A percentile compares a stretch with the other conserved stretches of the same genome.
Conservation (phyloP, 495 filamentous ascomycete genomes). For the Aspergillus nidulans region DNA sequence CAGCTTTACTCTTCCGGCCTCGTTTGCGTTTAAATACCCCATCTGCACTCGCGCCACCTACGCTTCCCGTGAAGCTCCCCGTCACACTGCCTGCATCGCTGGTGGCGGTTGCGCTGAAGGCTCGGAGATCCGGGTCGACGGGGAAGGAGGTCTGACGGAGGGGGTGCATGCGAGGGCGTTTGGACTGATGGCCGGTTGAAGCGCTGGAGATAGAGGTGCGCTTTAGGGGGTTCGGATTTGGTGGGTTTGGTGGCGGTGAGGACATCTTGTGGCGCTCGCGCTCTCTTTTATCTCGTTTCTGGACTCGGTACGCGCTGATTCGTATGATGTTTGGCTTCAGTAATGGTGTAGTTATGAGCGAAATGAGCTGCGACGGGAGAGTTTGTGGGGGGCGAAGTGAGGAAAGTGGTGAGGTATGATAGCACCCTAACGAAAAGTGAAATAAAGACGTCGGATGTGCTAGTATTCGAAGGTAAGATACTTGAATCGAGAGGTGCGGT, state of each 20-base stretch:
- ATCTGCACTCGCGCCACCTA: constrained; percentile 52
- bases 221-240: constrained; percentile 37
- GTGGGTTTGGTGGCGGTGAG: constrained; percentile 33
- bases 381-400: background rate
- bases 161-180: constrained; percentile 55
- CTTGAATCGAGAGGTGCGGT: background rate
- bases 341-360: background rate
- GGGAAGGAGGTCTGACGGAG: constrained; percentile 90
- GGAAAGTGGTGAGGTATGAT: background rate
- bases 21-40: constrained; percentile 52
- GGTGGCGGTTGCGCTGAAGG: constrained; percentile 50
- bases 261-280: constrained; percentile 25
- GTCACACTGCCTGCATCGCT: constrained; percentile 66
- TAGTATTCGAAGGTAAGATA: background rate
- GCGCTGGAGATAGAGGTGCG: constrained; percentile 39
- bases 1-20: constrained; percentile 60
- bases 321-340: background rate
- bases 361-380: background rate
- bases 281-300: background rate
- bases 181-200: constrained; percentile 30
- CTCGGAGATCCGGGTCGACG: constrained; percentile 43
- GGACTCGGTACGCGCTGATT: background rate
- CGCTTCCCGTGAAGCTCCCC: constrained; percentile 52
- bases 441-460: background rate
- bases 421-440: background rate